Conservation (phyloP, 805 yeast species). For the Blastobotrys chiropterorum region DNA sequence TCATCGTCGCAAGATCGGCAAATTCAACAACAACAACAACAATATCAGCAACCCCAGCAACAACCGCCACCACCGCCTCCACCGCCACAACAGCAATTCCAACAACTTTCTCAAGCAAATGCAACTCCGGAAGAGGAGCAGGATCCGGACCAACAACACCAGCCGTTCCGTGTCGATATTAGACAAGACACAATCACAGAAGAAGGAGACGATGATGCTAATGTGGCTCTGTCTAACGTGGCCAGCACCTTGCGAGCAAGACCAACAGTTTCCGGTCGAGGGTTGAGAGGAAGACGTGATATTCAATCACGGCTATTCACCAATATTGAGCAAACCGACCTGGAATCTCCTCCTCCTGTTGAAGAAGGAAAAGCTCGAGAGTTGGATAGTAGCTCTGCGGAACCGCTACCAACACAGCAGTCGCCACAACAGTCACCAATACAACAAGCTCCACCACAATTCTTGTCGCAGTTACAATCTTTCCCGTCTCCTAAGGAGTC, state of each 20-base stretch:
- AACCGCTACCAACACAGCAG: slow-evolving; percentile 11
- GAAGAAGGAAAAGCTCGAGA: background rate
- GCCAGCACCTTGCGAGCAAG: slow-evolving; percentile 28
- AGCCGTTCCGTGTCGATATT: slow-evolving; percentile 20
- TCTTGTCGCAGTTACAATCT: background rate
- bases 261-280: slow-evolving; percentile 26
- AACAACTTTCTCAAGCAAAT: slow-evolving; percentile 3
- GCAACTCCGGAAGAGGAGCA: slow-evolving; percentile 7
- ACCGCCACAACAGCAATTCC: slow-evolving; percentile 1
- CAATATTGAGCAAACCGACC: slow-evolving; percentile 21
- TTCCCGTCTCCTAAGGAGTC: background rate
- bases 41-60: slow-evolving; percentile 6
- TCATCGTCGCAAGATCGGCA: no score
- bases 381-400: no score
- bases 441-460: background rate
- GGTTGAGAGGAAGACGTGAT: slow-evolving; percentile 28
- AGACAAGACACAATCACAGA: slow-evolving; percentile 23
- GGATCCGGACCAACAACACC: slow-evolving; percentile 14
- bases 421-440: slow-evolving; percentile 5
- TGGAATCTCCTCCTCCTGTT: slow-evolving; percentile 10
- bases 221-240: slow-evolving; percentile 27
- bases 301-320: slow-evolving; percentile 28
- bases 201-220: slow-evolving; percentile 23
- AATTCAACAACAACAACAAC: background rate
- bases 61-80: slow-evolving; percentile 4